These are phyloP conservation scores for Penstemon newberryi DNA, from an alignment of 257 asterid genomes.

Conservation along the genomic window DNA sequence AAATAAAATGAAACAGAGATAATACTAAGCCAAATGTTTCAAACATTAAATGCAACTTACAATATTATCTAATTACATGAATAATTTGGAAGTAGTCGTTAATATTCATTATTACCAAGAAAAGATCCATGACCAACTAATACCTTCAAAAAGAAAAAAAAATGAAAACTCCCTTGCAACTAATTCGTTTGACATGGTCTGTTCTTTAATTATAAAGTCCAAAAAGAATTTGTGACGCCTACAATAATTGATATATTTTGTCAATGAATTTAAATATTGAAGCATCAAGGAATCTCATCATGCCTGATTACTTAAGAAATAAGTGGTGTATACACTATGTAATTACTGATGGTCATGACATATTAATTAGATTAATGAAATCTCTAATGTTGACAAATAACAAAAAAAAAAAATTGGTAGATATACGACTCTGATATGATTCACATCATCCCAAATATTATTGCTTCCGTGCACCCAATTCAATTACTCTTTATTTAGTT, in stretches of 20 bases:
- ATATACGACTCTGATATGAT: too few relatives aligned
- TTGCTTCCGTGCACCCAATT: constrained; percentile 16
- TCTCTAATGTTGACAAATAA: constrained; percentile 2
- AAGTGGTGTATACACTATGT: neutral
- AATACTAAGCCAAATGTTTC: too few relatives aligned
- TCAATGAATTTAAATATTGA: neutral
- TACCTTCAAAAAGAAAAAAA: too few relatives aligned
- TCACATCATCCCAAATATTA: neutral
- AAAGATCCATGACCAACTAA: too few relatives aligned
- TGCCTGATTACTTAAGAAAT: neutral
- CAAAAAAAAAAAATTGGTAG: too few relatives aligned
- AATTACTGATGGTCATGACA: neutral
- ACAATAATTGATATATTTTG: neutral
- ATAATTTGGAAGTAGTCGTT: too few relatives aligned
- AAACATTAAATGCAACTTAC: too few relatives aligned
- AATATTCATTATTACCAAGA: too few relatives aligned
- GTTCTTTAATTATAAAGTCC: neutral
- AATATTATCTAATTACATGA: too few relatives aligned
- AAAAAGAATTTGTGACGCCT: constrained; percentile 3
- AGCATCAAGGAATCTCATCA: constrained; percentile 1
- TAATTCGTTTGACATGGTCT: neutral
- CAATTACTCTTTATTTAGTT: neutral
- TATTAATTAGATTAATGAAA: neutral
- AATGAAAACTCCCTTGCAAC: neutral
- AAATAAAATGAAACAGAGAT: too few relatives aligned